A percentile compares a stretch with the other conserved stretches of the same genome.
Conservation (phyloP, 257 asterid genomes). For the Parsonsia alboflavescens region DNA sequence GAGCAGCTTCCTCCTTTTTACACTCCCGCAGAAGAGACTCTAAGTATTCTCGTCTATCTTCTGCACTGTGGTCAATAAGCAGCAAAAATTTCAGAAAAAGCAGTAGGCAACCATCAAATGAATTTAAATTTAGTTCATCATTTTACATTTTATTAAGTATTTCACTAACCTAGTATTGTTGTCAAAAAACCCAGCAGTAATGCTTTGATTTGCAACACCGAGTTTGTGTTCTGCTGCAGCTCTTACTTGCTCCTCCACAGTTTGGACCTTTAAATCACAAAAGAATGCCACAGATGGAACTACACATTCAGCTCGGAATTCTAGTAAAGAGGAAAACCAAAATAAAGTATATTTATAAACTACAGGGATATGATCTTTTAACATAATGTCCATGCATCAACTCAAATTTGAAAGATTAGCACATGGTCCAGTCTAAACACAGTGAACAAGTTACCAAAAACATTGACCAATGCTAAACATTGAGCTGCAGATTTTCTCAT, state of each 20-base stretch:
- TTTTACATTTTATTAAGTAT: constrained; percentile 12
- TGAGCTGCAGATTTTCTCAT: too few species aligned
- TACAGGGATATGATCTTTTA: neutral
- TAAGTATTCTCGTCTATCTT: constrained; percentile 97
- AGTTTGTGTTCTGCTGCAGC: constrained; percentile 99
- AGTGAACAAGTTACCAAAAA: neutral
- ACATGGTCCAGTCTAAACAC: neutral
- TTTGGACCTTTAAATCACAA: constrained; percentile 60
- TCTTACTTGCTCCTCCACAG: constrained; percentile 99
- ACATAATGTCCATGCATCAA: neutral
- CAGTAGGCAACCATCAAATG: neutral
- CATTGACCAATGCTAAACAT: neutral
- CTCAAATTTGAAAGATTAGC: neutral
- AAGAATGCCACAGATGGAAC: neutral
- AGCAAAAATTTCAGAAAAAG: constrained; percentile 14
- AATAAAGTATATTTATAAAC: neutral
- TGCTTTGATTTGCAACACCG: constrained; percentile 99
- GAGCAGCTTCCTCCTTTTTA: constrained; percentile 93
- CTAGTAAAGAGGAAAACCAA: neutral
- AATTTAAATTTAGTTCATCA: neutral
- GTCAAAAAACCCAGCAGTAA: constrained; percentile 99
- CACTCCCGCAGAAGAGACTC: constrained; percentile 97
- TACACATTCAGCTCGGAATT: neutral
- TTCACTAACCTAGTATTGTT: constrained; percentile 77
- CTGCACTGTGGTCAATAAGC: constrained; percentile 60